Conservation (phyloP, 257 asterid genomes). For the Solanum rostratum region DNA sequence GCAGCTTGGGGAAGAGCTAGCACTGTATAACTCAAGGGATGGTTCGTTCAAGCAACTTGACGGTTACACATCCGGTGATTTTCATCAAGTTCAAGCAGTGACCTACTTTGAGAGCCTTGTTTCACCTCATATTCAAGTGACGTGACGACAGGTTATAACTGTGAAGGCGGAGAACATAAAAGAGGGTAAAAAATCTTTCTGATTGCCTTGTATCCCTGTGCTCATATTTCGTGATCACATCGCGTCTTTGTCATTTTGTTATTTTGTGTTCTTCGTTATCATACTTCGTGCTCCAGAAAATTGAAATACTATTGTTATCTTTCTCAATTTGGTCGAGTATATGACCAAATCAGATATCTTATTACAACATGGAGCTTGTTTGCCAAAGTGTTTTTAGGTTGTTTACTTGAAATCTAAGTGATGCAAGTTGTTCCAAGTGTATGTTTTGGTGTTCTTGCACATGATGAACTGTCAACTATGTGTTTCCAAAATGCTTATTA, state of each 20-base stretch:
- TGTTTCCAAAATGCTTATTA: no score
- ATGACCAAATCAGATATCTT: not conserved
- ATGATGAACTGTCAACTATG: not conserved
- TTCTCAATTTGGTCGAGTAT: no score
- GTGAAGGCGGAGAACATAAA: not conserved
- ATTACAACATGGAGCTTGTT: not conserved
- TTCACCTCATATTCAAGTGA: not conserved
- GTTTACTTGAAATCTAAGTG: not conserved
- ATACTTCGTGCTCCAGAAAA: not conserved
- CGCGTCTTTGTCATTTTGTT: not conserved
- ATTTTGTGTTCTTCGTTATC: not conserved
- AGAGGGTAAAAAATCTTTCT: not conserved
- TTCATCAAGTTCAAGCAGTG: not conserved
- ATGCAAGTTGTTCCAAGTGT: not conserved
- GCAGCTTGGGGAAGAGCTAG: not conserved
- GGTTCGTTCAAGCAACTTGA: not conserved
- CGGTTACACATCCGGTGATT: not conserved
- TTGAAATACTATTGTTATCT: not conserved
- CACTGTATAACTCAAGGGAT: not conserved
- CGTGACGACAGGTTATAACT: not conserved
- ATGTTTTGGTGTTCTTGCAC: not conserved
- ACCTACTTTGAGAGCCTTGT: constrained; percentile 19
- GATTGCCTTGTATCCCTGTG: not conserved
- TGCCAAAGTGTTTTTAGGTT: not conserved
- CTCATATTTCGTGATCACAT: not conserved